Base-by-base conservation (phyloP, 352 stramenopile species). In the Phytophthora citrophthora region DNA sequence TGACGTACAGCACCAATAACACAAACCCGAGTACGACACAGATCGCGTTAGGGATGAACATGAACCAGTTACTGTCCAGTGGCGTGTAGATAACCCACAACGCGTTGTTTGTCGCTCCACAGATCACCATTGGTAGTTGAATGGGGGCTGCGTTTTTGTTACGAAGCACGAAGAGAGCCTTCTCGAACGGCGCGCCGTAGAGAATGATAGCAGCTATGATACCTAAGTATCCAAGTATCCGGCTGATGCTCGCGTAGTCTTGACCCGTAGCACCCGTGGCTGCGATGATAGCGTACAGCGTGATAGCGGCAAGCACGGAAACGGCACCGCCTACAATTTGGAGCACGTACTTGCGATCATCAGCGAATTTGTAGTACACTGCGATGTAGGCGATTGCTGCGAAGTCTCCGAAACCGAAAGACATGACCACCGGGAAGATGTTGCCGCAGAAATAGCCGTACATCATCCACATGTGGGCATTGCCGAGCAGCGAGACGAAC, bases 361-460 rank as follows among this genome's bases (percentile, higher is more conserved):
- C 55, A 1, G 71, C 68, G 70, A 77, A 84, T 11, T 59, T 55
- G 59, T 83, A 88, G 64, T 87, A 88, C 26, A 87, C 43, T 7
- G 69, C 29, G 31, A 90, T 77, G 68, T 83, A 90, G 18, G 63
- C 24, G 36, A 83, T 18, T 12, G 71, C 63, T 2, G 80, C 45
- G 12, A 81, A 50, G 59, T 77, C 66, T 18, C 78, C 81, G 12
- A 84, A 55, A n/a, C 58, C 63, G 34, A 79, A 90, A 0, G 76
- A 86, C 16, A 72, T 66, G 29, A 87, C 71, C 10, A 90, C 61
- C 4, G 81, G 78, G 47, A 83, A 85, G 53, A 82, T 79, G 34
- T 77, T 66, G 44, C 73, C 50, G 8, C 57, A 60, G 54, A 87
- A 68, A 29, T 79, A 84, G 49, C 77, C 77, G 50, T 77, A 87